phyloP scores from a whole-genome alignment of 164 flowering plant genomes.

The Sedum album region DNA sequence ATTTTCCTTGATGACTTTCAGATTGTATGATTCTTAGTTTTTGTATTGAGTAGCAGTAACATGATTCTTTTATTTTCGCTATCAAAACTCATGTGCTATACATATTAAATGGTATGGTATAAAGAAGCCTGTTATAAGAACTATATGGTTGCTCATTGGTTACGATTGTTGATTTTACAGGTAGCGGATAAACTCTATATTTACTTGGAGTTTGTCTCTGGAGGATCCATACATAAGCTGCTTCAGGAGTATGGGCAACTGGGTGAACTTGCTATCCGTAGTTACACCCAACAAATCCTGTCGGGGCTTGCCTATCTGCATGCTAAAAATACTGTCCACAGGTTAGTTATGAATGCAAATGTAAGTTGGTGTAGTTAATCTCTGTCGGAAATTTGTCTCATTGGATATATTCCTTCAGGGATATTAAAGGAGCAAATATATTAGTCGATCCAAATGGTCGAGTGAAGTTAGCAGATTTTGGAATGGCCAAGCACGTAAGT shows the following conservation, averaged over 20 bases:
- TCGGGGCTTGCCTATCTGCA: slow-evolving; percentile 85
- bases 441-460: slow-evolving; percentile 92
- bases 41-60: neutral
- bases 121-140: neutral
- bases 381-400: neutral
- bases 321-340: slow-evolving; percentile 72
- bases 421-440: slow-evolving; percentile 94
- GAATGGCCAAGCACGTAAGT: slow-evolving; percentile 92
- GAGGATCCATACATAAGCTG: slow-evolving; percentile 88
- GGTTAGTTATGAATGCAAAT: slow-evolving; percentile 29
- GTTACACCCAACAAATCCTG: slow-evolving; percentile 81
- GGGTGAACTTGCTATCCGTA: slow-evolving; percentile 80
- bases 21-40: neutral
- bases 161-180: slow-evolving; percentile 26
- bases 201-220: slow-evolving; percentile 92
- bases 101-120: neutral
- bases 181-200: slow-evolving; percentile 79
- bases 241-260: slow-evolving; percentile 91
- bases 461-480: slow-evolving; percentile 80
- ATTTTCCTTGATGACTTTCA: neutral
- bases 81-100: neutral
- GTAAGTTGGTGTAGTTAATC: neutral
- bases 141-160: neutral
- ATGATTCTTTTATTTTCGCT: neutral
- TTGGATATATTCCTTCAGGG: slow-evolving; percentile 33